Percentiles rank a stretch among this genome's conserved stretches.
These are phyloP conservation scores for Grammothele lineata DNA, from an alignment of 768 basidiomycete genomes.

Conservation along the genomic window DNA sequence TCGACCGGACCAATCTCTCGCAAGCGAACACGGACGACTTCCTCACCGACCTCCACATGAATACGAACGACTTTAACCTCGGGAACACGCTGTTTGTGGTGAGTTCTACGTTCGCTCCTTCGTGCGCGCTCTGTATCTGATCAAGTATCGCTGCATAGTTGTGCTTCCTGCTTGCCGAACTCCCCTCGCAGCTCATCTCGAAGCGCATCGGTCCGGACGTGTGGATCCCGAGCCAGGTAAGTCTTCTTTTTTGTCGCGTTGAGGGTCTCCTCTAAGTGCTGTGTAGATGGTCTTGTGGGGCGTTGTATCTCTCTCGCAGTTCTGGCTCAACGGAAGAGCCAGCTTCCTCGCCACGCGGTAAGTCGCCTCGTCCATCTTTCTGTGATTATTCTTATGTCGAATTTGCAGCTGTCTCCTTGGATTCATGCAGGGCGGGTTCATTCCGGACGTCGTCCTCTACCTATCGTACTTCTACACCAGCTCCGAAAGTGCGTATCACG, in stretches of 20 bases:
- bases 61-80: slow-evolving; percentile 60
- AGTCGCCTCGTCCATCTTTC: no score
- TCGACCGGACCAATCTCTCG: slow-evolving; percentile 57
- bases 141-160: slow-evolving; percentile 15
- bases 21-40: slow-evolving; percentile 72
- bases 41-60: slow-evolving; percentile 52
- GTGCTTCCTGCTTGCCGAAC: slow-evolving; percentile 39
- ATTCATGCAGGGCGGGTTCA: slow-evolving; percentile 61
- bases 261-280: neutral
- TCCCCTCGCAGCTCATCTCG: slow-evolving; percentile 65
- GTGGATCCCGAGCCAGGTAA: slow-evolving; percentile 58
- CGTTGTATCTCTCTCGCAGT: slow-evolving; percentile 51
- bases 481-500: no score
- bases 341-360: slow-evolving; percentile 54
- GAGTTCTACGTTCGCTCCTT: slow-evolving; percentile 22
- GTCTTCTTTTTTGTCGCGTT: neutral
- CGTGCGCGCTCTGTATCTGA: neutral
- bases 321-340: slow-evolving; percentile 48
- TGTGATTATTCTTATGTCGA: no score
- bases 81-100: slow-evolving; percentile 57
- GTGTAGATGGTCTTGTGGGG: slow-evolving; percentile 53
- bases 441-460: slow-evolving; percentile 63
- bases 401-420: slow-evolving; percentile 51
- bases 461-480: slow-evolving; percentile 64
- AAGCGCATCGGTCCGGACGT: slow-evolving; percentile 66